A percentile compares a stretch with the other conserved stretches of the same genome.
These are phyloP conservation scores for Sistotremastrum suecicum DNA, from an alignment of 768 basidiomycete genomes.

Conservation along the genomic window DNA sequence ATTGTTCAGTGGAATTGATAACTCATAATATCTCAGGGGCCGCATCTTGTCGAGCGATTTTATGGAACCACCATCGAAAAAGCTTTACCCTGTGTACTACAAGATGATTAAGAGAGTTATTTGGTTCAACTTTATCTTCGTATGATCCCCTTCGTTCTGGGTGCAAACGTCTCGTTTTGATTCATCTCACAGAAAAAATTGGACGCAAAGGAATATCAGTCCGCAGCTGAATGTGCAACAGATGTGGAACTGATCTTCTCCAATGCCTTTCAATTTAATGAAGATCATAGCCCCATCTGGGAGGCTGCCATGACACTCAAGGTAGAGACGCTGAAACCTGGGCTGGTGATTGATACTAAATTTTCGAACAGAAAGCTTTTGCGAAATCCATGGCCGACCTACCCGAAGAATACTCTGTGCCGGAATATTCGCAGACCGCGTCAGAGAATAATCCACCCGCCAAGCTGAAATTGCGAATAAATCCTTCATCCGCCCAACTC, in stretches of 20 bases:
- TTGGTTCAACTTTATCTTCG: conserved; percentile 64
- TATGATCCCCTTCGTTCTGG: conserved; percentile 23
- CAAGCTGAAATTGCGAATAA: conserved; percentile 6
- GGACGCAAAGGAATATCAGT: conserved; percentile 64
- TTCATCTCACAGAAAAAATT: conserved; percentile 48
- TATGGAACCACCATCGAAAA: conserved; percentile 72
- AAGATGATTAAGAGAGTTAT: conserved; percentile 65
- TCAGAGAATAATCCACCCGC: conserved; percentile 12
- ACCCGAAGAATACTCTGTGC: conserved; percentile 48
- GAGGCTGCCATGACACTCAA: conserved; percentile 57
- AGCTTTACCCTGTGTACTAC: conserved; percentile 70
- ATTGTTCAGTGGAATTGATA: background rate
- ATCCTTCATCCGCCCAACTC: conserved; percentile 6
- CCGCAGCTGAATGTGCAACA: conserved; percentile 55
- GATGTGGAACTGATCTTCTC: conserved; percentile 86
- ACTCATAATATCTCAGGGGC: conserved; percentile 29
- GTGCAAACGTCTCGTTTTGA: background rate
- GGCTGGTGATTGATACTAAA: conserved; percentile 5
- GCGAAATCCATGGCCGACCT: conserved; percentile 66
- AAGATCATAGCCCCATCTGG: conserved; percentile 73
- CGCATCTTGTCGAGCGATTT: conserved; percentile 59
- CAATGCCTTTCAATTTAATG: conserved; percentile 82
- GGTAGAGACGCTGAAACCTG: conserved; percentile 20
- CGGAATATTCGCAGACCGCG: conserved; percentile 44
- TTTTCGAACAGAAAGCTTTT: conserved; percentile 45